A percentile compares a stretch with the other conserved stretches of the same genome.
phyloP scores from a whole-genome alignment of 345 rosid genomes.

The Arabidopsis thaliana region TAIR10.1 NC_003070.9:6776501-6777000 shows the following conservation, averaged over 20 bases:
- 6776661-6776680: conserved; percentile 10
- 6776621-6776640: neutral
- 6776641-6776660: conserved; percentile 2
- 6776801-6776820: conserved; percentile 99
- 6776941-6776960: conserved; percentile 91
- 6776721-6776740: conserved; percentile 6
- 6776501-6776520: neutral
- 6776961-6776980: conserved; percentile 72
- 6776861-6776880: conserved; percentile 75
- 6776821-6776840: conserved; percentile 89
- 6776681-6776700: conserved; percentile 24
- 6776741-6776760: neutral
- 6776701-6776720: conserved; percentile 5
- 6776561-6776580: neutral
- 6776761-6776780: neutral
- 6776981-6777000: conserved; percentile 87
- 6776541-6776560: conserved; percentile 9
- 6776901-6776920: conserved; percentile 92
- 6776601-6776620: neutral
- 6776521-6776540: neutral
- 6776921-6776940: conserved; percentile 77
- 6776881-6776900: conserved; percentile 84
- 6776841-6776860: conserved; percentile 72
- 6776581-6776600: conserved; percentile 10
- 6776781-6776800: conserved; percentile 42